Conservation (phyloP, 495 filamentous ascomycete genomes). For the Friedmanniomyces endolithicus region DNA sequence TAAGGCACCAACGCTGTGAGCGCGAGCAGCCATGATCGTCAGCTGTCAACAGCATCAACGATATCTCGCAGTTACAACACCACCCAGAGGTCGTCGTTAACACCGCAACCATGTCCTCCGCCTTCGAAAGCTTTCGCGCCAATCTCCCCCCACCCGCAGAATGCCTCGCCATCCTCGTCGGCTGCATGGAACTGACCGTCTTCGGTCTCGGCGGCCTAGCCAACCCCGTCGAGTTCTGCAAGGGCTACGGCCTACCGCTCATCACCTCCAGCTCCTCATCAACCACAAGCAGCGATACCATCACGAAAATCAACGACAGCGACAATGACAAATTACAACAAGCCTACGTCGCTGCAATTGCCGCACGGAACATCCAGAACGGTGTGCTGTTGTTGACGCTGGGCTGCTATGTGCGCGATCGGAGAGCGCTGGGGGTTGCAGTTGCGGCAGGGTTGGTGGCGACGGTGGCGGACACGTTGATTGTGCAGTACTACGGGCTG, state of each 20-base stretch:
- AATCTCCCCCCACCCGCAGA: conserved; percentile 14
- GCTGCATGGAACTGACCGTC: conserved; percentile 14
- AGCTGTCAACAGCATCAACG: too few relatives aligned
- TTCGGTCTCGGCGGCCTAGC: conserved; percentile 16
- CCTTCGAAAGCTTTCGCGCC: neutral
- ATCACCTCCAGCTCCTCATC: neutral
- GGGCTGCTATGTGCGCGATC: conserved; percentile 7
- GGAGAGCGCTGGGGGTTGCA: conserved; percentile 10
- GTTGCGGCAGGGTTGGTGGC: neutral
- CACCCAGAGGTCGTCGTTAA: neutral
- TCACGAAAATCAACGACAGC: neutral
- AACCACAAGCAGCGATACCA: neutral
- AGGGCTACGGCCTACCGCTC: conserved; percentile 13
- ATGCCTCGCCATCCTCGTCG: conserved; percentile 19
- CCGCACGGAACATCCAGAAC: conserved; percentile 12
- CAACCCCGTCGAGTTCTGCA: conserved; percentile 9
- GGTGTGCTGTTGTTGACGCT: conserved; percentile 7
- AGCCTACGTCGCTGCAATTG: conserved; percentile 11
- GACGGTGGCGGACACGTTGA: conserved; percentile 9
- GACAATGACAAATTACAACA: conserved; percentile 2
- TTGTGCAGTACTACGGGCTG: conserved; percentile 12
- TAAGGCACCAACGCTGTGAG: too few relatives aligned
- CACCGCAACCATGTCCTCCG: conserved; percentile 7
- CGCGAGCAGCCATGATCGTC: too few relatives aligned
- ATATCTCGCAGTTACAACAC: neutral